Evolutionary conservation across 2,329 filamentous ascomycete species (phyloP), one percentile per base, ranked within the genome.

Genomic region (Coniochaeta ligniaria): DNA sequence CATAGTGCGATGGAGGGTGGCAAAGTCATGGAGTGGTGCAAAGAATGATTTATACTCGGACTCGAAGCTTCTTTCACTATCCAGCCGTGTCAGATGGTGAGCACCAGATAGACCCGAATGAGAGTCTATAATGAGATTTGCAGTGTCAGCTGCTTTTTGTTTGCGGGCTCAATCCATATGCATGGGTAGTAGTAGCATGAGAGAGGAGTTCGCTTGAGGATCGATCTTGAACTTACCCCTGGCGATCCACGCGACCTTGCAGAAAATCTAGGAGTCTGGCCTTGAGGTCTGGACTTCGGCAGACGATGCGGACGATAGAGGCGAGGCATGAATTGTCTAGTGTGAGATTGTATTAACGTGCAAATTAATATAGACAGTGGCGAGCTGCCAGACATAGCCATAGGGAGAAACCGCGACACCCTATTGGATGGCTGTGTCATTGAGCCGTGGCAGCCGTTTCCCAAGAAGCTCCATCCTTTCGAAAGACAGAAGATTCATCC

Each of bases 301-400:
- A 57, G 28, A 57, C 54, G 35, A 24, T 24, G 17, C 54, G n/a
- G 54, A 7, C 2, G 17, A 24, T 22, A 31, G 28, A 35, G 16
- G n/a, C 35, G 31, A 57, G 17, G 54, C 54, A 57, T 22, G 54
- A 57, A 33, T 6, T 11, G n/a, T 24, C 28, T 33, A 14, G 14
- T 26, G 12, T 24, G 54, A 36, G 31, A 24, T 35, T 6, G 54
- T 57, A 57, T 36, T 57, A 57, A 14, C 33, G 31, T 38, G 17
- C 35, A 57, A 17, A 57, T 57, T 57, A 57, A 57, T 57, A 57
- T 57, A 28, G 47, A 9, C 47, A 12, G 47, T 52, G 47, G 47
- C 33, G 31, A 55, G 31, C 54, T n/a, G 33, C 31, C 54, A 16
- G 28, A 38, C 35, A 57, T 57, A 7, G 17, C 54, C 54, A 57